phyloP scores from a whole-genome alignment of 2,329 filamentous ascomycete genomes.

The Penicillium sp. region DNA sequence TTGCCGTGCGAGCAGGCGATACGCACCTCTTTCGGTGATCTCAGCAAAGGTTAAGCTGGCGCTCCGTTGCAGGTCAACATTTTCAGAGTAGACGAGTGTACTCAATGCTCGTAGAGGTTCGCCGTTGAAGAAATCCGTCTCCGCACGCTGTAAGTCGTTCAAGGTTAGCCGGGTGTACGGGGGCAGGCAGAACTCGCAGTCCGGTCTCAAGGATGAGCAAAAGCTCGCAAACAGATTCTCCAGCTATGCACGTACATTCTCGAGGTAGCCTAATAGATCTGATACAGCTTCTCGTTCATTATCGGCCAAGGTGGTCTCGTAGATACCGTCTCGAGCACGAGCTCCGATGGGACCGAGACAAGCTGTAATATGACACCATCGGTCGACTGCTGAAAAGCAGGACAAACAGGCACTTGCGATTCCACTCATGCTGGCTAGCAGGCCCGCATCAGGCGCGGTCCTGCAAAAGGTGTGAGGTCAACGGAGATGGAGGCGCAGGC shows the following conservation, averaged over 20 bases:
- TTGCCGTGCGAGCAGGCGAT: background rate
- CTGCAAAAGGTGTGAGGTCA: slow-evolving; percentile 15
- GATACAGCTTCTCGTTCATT: slow-evolving; percentile 96
- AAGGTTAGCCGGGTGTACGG: slow-evolving; percentile 18
- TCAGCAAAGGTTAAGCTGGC: slow-evolving; percentile 98
- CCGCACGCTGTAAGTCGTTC: slow-evolving; percentile 63
- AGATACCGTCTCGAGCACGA: slow-evolving; percentile 74
- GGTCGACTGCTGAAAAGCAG: slow-evolving; percentile 42
- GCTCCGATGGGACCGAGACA: slow-evolving; percentile 51
- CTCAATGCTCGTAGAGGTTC: slow-evolving; percentile 90
- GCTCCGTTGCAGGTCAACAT: slow-evolving; percentile 95
- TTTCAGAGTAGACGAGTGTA: slow-evolving; percentile 96
- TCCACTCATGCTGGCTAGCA: slow-evolving; percentile 36
- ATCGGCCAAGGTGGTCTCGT: slow-evolving; percentile 85
- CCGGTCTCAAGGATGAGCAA: slow-evolving; percentile 29
- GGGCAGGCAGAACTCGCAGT: background rate
- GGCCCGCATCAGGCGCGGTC: slow-evolving; percentile 29
- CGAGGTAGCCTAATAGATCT: slow-evolving; percentile 89
- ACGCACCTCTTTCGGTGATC: slow-evolving; percentile 89
- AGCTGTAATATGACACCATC: slow-evolving; percentile 45
- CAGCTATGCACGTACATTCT: slow-evolving; percentile 67
- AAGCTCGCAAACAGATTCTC: background rate
- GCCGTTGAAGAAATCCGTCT: slow-evolving; percentile 97
- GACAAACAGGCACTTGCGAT: slow-evolving; percentile 42
- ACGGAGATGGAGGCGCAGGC: background rate